phyloP scores from a whole-genome alignment of 139 green algal genomes.

The Pseudopediastrum boryanum region DNA sequence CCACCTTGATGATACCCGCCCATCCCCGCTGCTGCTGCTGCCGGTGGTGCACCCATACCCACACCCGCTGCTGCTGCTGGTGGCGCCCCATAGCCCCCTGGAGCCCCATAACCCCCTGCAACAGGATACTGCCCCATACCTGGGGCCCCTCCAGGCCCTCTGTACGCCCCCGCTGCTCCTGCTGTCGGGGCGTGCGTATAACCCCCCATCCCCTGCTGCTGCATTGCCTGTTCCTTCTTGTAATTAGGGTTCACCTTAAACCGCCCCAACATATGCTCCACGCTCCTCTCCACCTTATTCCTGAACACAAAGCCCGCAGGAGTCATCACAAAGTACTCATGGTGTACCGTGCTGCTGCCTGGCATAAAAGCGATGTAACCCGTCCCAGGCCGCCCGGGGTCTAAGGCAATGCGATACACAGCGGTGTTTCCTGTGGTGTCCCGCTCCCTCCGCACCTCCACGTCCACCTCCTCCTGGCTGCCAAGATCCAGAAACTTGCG shows the following conservation, averaged over 20 bases:
- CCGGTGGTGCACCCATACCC: no score
- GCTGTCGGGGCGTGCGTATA: no score
- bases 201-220: no score
- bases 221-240: constrained; percentile 4
- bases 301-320: constrained; percentile 39
- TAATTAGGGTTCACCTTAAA: constrained; percentile 34
- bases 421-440: background rate
- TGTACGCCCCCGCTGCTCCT: no score
- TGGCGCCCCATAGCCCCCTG: no score
- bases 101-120: no score
- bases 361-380: constrained; percentile 17
- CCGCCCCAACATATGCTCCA: constrained; percentile 15
- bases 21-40: no score
- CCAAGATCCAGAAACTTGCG: constrained; percentile 58
- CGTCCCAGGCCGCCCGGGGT: constrained; percentile 7
- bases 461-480: constrained; percentile 22
- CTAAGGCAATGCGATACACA: background rate
- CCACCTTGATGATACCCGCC: no score
- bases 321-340: constrained; percentile 58
- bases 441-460: constrained; percentile 18
- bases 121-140: no score
- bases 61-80: no score
- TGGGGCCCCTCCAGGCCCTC: no score
- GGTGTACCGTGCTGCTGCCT: constrained; percentile 13
- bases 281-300: background rate